A percentile compares a stretch with the other conserved stretches of the same genome.
Conservation (phyloP, 148 eudicot genomes). For the Vaccinium darrowii region DNA sequence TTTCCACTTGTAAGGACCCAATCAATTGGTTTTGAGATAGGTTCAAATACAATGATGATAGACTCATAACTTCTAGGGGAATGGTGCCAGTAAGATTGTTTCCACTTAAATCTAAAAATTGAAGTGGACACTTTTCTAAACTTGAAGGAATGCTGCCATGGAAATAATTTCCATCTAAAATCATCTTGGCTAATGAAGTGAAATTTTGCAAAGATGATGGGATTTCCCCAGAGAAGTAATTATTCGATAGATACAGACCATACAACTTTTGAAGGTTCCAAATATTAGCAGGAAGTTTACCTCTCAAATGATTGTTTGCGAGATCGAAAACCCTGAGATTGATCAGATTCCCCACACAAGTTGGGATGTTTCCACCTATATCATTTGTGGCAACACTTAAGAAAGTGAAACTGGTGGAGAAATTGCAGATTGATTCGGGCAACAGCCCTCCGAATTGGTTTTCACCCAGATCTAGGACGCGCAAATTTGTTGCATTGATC, state of each 20-base stretch:
- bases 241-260: background rate
- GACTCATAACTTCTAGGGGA: background rate
- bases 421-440: background rate
- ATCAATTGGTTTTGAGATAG: background rate
- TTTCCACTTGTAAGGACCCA: background rate
- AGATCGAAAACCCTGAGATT: background rate
- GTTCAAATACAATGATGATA: background rate
- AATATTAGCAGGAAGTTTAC: background rate
- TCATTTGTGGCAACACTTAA: background rate
- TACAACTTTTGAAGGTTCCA: background rate
- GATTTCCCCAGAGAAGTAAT: background rate
- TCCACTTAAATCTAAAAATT: background rate
- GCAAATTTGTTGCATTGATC: background rate
- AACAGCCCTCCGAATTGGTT: background rate
- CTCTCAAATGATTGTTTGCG: background rate
- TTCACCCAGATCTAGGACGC: rapidly evolving
- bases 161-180: background rate
- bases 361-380: background rate
- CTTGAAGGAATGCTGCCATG: background rate
- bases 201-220: background rate
- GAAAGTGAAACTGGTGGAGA: background rate
- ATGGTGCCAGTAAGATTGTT: background rate
- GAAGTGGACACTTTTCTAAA: no score
- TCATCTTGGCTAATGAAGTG: background rate
- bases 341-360: background rate